These are phyloP conservation scores for Melanomma pulvis-pyrius DNA, from an alignment of 495 filamentous ascomycete species.

Conservation along the genomic window DNA sequence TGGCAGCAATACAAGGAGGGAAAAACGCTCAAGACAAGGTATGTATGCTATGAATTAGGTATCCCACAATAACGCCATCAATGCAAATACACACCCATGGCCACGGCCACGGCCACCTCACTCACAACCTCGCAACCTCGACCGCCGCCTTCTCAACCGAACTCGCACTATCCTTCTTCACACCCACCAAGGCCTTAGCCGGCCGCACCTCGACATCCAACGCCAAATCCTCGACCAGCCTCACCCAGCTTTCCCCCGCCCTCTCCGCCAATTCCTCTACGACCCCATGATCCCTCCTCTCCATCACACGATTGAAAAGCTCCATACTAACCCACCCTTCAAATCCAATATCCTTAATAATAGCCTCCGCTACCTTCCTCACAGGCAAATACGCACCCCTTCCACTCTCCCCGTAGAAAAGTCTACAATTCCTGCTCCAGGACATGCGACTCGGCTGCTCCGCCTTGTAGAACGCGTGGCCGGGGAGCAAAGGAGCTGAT, in stretches of 20 bases:
- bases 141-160: background rate
- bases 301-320: slow-evolving; percentile 70
- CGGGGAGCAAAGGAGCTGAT: slow-evolving; percentile 57
- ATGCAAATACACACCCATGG: too few species aligned
- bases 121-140: slow-evolving; percentile 7
- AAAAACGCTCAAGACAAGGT: too few species aligned
- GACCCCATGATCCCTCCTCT: slow-evolving; percentile 53
- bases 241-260: slow-evolving; percentile 66
- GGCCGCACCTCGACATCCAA: slow-evolving; percentile 1
- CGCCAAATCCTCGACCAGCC: slow-evolving; percentile 54
- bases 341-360: slow-evolving; percentile 67
- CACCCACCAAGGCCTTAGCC: background rate
- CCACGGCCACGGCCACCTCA: too few species aligned
- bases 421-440: slow-evolving; percentile 76
- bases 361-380: slow-evolving; percentile 60
- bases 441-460: slow-evolving; percentile 72
- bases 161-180: slow-evolving; percentile 1
- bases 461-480: slow-evolving; percentile 65
- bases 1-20: too few species aligned
- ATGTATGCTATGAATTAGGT: too few species aligned
- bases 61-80: too few species aligned
- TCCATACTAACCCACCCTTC: slow-evolving; percentile 80
- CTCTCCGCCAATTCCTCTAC: slow-evolving; percentile 66
- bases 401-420: slow-evolving; percentile 75
- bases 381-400: slow-evolving; percentile 75